phyloP scores from a whole-genome alignment of 108 stramenopile genomes.

The Nannochloropsis oceanica region DNA sequence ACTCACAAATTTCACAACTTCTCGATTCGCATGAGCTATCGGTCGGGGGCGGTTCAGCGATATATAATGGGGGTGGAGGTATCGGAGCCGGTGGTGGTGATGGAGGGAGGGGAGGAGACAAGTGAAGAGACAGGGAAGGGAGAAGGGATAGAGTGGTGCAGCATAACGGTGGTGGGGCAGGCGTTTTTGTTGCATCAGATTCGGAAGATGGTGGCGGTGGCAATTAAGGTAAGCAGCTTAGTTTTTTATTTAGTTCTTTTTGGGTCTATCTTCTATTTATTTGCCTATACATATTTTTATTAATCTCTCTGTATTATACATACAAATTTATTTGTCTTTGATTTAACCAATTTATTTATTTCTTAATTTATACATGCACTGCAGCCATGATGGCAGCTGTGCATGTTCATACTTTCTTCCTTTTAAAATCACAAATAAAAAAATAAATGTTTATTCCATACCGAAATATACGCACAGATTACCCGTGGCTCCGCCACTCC shows the following conservation, averaged over 20 bases:
- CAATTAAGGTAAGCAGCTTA: not conserved
- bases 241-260: no score
- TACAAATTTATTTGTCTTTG: no score
- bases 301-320: no score
- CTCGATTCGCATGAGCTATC: constrained; percentile 39
- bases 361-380: no score
- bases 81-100: not conserved
- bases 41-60: not conserved
- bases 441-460: not conserved
- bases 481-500: not conserved
- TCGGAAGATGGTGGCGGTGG: constrained; percentile 77
- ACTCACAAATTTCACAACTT: constrained; percentile 75
- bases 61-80: not conserved
- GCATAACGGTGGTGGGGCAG: constrained; percentile 71
- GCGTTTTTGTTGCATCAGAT: constrained; percentile 94
- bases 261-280: no score
- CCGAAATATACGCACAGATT: not conserved
- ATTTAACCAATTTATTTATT: no score
- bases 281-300: no score
- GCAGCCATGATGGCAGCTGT: no score
- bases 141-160: constrained; percentile 55
- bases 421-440: not conserved
- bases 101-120: not conserved
- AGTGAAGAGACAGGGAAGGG: not conserved
- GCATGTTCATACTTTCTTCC: no score